phyloP scores from a whole-genome alignment of 495 filamentous ascomycete genomes.

The Tuber umbilicatum region DNA sequence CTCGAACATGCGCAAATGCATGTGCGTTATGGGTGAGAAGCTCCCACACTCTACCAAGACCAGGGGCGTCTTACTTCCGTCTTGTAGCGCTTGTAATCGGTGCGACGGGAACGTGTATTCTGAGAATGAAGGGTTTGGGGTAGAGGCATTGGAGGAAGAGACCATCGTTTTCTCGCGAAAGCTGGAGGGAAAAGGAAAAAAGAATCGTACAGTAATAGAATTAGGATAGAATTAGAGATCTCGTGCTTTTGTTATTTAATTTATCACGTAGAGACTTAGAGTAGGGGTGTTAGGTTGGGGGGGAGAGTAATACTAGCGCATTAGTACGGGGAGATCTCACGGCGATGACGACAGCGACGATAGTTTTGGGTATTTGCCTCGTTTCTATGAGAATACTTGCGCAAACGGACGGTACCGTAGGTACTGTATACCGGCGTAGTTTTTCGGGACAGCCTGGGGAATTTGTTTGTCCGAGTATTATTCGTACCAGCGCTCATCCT shows the following conservation, averaged over 20 bases:
- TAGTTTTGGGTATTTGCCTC: not conserved
- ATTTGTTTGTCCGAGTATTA: not conserved
- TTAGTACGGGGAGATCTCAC: too few species aligned
- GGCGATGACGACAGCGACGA: not conserved
- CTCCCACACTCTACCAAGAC: slow-evolving; percentile 85
- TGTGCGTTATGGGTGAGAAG: slow-evolving; percentile 78
- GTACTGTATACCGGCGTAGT: not conserved
- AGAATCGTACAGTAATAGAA: not conserved
- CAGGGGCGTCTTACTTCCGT: slow-evolving; percentile 65
- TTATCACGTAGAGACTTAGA: not conserved
- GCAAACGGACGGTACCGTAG: not conserved
- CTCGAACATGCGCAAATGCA: slow-evolving; percentile 92
- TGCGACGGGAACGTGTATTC: slow-evolving; percentile 65
- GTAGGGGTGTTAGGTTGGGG: not conserved
- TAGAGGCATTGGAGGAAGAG: slow-evolving; percentile 10
- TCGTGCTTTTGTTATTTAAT: not conserved
- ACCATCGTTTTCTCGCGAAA: slow-evolving; percentile 11
- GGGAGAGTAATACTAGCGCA: not conserved
- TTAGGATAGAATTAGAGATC: not conserved
- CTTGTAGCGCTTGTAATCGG: slow-evolving; percentile 62
- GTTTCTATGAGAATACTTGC: not conserved
- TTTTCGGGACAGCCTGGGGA: not conserved
- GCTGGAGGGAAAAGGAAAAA: not conserved
- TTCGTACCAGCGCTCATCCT: not conserved
- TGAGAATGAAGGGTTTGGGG: slow-evolving; percentile 9